phyloP scores from a whole-genome alignment of 2,329 filamentous ascomycete genomes.

The Nigrospora osmanthi region DNA sequence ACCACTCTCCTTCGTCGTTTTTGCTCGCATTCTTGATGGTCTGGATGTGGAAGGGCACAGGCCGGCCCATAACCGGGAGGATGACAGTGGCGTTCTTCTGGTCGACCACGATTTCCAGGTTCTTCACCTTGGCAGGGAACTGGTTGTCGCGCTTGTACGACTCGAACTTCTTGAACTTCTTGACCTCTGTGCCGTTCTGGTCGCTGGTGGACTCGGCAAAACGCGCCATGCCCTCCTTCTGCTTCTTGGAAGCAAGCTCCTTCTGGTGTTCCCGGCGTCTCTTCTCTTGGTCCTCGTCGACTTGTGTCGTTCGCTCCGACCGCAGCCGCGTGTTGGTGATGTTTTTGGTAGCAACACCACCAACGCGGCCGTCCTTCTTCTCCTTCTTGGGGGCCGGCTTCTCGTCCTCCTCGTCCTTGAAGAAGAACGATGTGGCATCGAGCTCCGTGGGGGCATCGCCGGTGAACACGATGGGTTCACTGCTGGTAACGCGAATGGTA shows the following conservation, averaged over 20 bases:
- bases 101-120: constrained; percentile 85
- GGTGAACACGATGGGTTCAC: constrained; percentile 84
- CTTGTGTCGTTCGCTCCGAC: constrained; percentile 80
- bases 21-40: constrained; percentile 99
- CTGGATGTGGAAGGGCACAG: constrained; percentile 93
- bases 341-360: constrained; percentile 86
- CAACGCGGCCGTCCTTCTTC: constrained; percentile 75
- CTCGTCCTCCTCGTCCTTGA: constrained; percentile 90
- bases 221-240: constrained; percentile 75
- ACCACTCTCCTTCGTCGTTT: constrained; percentile 90
- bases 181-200: constrained; percentile 84
- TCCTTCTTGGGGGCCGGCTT: constrained; percentile 84
- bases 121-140: constrained; percentile 73
- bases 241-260: constrained; percentile 78
- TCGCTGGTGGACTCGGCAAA: constrained; percentile 81
- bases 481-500: constrained; percentile 77
- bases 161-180: constrained; percentile 98
- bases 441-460: constrained; percentile 86
- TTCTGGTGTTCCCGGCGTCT: constrained; percentile 88
- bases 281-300: constrained; percentile 84
- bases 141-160: constrained; percentile 98
- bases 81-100: constrained; percentile 84
- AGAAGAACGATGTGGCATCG: constrained; percentile 95
- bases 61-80: constrained; percentile 92
- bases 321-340: constrained; percentile 90